A percentile compares a stretch with the other conserved stretches of the same genome.
phyloP scores from a whole-genome alignment of 2,329 filamentous ascomycete species.

The Bisporella sp. region DNA sequence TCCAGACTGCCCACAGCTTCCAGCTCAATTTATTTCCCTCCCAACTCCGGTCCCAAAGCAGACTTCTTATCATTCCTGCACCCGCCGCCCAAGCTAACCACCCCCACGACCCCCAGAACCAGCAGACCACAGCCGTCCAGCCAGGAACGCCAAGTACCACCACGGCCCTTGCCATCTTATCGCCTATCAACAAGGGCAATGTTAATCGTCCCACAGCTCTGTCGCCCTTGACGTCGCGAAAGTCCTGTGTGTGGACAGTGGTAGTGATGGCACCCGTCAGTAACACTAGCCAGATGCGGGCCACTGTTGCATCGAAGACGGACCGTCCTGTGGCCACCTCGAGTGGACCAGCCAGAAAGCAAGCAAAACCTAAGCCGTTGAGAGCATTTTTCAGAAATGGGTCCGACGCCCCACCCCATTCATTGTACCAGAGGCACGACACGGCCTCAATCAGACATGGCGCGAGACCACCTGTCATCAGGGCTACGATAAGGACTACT shows the following conservation, averaged over 20 bases:
- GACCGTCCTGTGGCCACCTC: not conserved
- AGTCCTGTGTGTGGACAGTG: constrained; percentile 25
- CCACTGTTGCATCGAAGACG: not conserved
- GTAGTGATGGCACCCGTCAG: constrained; percentile 1
- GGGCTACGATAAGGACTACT: constrained; percentile 12
- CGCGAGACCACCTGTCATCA: constrained; percentile 21
- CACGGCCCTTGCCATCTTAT: constrained; percentile 13
- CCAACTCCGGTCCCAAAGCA: too few species aligned
- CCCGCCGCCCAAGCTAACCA: too few species aligned
- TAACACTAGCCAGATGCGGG: constrained; percentile 4
- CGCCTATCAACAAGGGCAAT: constrained; percentile 17
- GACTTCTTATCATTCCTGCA: too few species aligned
- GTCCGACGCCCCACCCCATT: constrained; percentile 1
- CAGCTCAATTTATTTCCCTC: too few species aligned
- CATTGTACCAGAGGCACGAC: constrained; percentile 7
- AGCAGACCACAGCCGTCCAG: constrained; percentile 11
- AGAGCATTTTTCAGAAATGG: constrained; percentile 6
- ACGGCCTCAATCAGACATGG: constrained; percentile 1
- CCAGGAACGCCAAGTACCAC: constrained; percentile 17
- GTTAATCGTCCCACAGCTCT: constrained; percentile 14
- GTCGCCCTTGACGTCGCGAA: constrained; percentile 24
- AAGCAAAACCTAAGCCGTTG: too few species aligned
- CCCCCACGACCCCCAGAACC: constrained; percentile 21
- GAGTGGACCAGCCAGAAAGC: constrained; percentile 16
- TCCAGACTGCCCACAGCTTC: too few species aligned